Evolutionary conservation across 225 moss, liverwort and hornwort species (phyloP).

Genomic region (Pseudoscleropodium purum): DNA sequence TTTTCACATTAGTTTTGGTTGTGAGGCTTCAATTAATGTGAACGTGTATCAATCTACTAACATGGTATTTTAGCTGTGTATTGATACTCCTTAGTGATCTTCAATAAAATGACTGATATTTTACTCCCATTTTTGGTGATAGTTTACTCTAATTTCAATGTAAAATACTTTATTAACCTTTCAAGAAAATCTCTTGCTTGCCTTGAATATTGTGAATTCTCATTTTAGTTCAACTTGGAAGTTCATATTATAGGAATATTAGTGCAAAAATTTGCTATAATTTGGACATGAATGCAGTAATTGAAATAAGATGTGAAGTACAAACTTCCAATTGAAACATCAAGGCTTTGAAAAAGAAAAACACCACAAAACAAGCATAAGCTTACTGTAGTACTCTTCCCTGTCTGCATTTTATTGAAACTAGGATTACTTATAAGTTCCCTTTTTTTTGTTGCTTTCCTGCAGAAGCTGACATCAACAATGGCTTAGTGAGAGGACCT

Average conservation of each 20-base stretch:
- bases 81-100: not conserved
- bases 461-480: not conserved
- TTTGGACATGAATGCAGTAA: not conserved
- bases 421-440: no score
- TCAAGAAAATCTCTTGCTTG: not conserved
- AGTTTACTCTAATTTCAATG: not conserved
- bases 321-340: not conserved
- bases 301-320: not conserved
- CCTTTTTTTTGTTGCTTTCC: not conserved
- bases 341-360: not conserved
- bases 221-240: not conserved
- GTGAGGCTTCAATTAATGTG: not conserved
- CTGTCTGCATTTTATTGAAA: no score
- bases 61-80: not conserved
- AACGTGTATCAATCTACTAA: no score
- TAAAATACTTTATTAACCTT: not conserved
- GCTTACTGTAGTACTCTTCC: no score
- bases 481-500: not conserved
- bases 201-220: not conserved
- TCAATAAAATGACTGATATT: not conserved
- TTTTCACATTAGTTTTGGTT: not conserved
- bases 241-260: not conserved
- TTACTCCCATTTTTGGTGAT: not conserved
- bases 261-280: not conserved
- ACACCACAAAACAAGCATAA: no score